Evolutionary conservation across 2,329 filamentous ascomycete genomes (phyloP), one percentile per base, ranked within the genome.

Genomic region (Colletotrichum incanum): DNA sequence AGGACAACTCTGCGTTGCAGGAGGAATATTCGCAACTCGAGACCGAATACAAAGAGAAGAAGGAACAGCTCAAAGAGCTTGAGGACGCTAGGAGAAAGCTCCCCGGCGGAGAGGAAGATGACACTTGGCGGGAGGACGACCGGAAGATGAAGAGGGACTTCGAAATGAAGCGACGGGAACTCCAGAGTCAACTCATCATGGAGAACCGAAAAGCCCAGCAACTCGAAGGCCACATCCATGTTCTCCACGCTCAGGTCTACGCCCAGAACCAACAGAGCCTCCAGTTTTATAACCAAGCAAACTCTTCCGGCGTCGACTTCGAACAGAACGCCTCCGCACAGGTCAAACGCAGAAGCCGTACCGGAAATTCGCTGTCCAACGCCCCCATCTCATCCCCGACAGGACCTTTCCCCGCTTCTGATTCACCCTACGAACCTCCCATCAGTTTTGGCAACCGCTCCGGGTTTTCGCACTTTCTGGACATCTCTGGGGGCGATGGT

Each of bases 51-150:
- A 92, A 91, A 75, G 88, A 93, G 67, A 84, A 84, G 74, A 75
- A 73, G 45, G 65, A 75, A 66, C 89, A 92, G 74, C 89, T 96
- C 75, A 94, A 94, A 79, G 88, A 91, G 63, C 86, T 95, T 34
- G 94, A 96, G 79, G 90, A 92, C 71, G 89, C 92, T 74, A 85
- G 91, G 61, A 92, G 92, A 80, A 89, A 87, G 67, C 86, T 90
- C 16, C 88, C 89, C 2, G 91, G 88, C 20, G 88, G 85, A n/a
- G 87, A 91, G 67, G 87, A 90, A 56, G 90, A 91, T 47, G 88
- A 90, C 18, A 86, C 86, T 73, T 87, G 84, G 86, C 84, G 85
- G 65, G 76, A 92, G 64, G 84, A 82, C 65, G 86, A 90, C 62
- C 80, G 80, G 58, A 84, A 87, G 59, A 82, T 90, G 28, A 86